Base-by-base conservation (phyloP, 805 yeast genomes). In the Candida pini region DNA sequence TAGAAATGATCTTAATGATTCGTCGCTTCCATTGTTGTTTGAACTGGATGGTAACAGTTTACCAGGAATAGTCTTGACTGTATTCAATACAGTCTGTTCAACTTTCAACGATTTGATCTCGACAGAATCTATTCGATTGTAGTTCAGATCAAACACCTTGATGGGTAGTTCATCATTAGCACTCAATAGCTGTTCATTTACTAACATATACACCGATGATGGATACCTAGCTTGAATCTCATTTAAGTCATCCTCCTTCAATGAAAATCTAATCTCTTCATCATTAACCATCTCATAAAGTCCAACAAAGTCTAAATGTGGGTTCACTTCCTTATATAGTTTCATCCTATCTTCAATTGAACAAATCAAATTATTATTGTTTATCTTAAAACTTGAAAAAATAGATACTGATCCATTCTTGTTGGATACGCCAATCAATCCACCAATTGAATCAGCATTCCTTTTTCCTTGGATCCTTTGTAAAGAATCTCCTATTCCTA, bases 221-320 rank as follows among this genome's bases (percentile, higher is more conserved):
- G n/a, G n/a, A n/a, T n/a, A 9, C 19, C 25, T n/a, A 28, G n/a
- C 5, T 20, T 30, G 7, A 13, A 19, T 9, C 15, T 18, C 32
- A n/a, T 7, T 17, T 15, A 14, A 8, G 9, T 22, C 31, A 19
- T 18, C n/a, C 10, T 21, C 19, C 3, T 19, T 13, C 6, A 33
- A 26, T 14, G n/a, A 15, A 7, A 6, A 6, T 4, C n/a, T 24
- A 7, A 5, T 25, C 4, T 19, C 16, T 26, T 9, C 9, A n/a
- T n/a, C 24, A 23, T 19, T 31, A 6, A 3, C 14, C 3, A 45
- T 38, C 3, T 29, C 23, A 35, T 49, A 54, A 17, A 50, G 36
- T 2, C 60, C 60, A n/a, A 54, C 40, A 8, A 54, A 34, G 16
- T 32, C 26, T 25, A 54, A 33, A 30, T 52, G 46, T 3, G 52